Evolutionary conservation across 2,329 filamentous ascomycete species (phyloP).

Genomic region (Aspergillus ruber): DNA sequence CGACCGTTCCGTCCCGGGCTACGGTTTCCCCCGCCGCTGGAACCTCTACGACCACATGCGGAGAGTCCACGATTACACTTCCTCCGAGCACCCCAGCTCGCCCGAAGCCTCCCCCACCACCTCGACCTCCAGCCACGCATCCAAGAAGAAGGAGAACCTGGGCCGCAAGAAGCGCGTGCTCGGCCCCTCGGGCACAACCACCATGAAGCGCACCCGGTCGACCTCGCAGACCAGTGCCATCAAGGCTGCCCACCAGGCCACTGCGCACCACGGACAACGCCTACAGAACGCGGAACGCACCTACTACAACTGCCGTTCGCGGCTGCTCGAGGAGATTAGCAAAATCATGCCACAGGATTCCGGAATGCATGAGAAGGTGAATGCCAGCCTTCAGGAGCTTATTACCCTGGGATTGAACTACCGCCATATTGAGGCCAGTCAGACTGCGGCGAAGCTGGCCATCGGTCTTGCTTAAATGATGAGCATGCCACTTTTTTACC

Average conservation of each 20-base stretch:
- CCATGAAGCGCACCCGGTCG: constrained; percentile 39
- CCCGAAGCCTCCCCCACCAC: constrained; percentile 32
- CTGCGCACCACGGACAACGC: constrained; percentile 32
- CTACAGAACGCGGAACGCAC: constrained; percentile 37
- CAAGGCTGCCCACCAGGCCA: constrained; percentile 28
- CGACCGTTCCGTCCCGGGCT: constrained; percentile 71
- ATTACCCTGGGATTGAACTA: constrained; percentile 38
- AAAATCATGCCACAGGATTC: constrained; percentile 36
- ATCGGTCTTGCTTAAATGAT: constrained; percentile 27
- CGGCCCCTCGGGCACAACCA: constrained; percentile 29
- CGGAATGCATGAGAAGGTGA: constrained; percentile 38
- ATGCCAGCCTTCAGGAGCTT: constrained; percentile 39
- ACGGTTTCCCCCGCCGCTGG: constrained; percentile 92
- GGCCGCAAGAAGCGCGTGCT: constrained; percentile 35
- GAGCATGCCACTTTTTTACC: no score
- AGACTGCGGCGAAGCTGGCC: constrained; percentile 30
- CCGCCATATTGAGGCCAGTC: constrained; percentile 37
- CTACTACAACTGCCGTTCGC: constrained; percentile 36
- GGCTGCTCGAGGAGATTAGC: constrained; percentile 33
- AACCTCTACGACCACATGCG: constrained; percentile 97
- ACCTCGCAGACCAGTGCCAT: constrained; percentile 28
- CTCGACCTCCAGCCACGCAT: constrained; percentile 19
- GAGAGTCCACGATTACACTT: constrained; percentile 67
- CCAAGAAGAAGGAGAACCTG: constrained; percentile 36
- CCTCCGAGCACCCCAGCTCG: constrained; percentile 37